Evolutionary conservation across 176 grass and related monocot species (phyloP), one percentile per base, ranked within the genome.

Genomic region (Hordeum marinum): DNA sequence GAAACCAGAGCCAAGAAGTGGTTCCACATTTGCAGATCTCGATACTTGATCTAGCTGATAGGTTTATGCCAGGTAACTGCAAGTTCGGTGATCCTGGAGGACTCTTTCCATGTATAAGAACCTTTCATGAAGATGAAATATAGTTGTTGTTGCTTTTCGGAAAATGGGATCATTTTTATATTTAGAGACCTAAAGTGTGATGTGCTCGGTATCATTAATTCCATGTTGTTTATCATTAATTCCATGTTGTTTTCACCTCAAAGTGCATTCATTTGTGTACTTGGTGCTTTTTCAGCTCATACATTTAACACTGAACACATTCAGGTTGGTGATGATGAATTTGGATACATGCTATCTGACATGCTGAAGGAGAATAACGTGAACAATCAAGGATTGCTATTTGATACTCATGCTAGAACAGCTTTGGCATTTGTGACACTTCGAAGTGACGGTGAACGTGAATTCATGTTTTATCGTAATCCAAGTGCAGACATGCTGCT

Each of bases 401-500:
- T 96, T 84, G 96, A 99, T 82, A 60, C 84, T 12, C 91, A 91
- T 86, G 96, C 96, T 81, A 90, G 96, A 82, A 99, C 96, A 88
- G 93, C 96, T 84, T 92, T 99, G 85, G 96, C 96, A 65, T 99
- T 99, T 91, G 96, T 99, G 42, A 96, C 93, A 78, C 83, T 99
- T 20, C 65, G 84, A 88, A 99, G 81, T 82, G 93, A 99, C 23
- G 93, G 93, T 79, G 93, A 96, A 87, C 91, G 93, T 20, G 96
- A 96, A 84, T 99, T 99, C 87, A 99, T 99, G 96, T 99, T 99
- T 89, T 99, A 94, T 42, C 93, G 96, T 42, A 99, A 99, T 88
- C 96, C 93, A 82, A 99, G 96, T 91, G 96, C 96, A 70, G 96
- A 99, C 84, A 99, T 99, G 96, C 90, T 99, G 71, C 96, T 94